phyloP scores from a whole-genome alignment of 2,329 filamentous ascomycete species.

The Lasiodiplodia gonubiensis region DNA sequence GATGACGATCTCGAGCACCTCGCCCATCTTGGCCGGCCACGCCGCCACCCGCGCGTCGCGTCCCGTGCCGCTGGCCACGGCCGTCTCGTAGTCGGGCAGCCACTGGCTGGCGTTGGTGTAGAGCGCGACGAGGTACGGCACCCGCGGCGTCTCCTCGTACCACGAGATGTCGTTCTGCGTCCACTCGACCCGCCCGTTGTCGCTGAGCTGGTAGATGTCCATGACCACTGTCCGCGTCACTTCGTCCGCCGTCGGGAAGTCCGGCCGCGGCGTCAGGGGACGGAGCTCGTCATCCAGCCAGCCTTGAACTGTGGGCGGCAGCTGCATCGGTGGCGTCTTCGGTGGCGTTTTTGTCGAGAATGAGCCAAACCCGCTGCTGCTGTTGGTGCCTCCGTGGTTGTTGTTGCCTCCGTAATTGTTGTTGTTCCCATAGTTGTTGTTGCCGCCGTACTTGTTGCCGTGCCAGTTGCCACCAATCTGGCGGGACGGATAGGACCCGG shows the following conservation, averaged over 20 bases:
- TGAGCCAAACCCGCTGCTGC: background rate
- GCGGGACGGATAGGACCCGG: background rate
- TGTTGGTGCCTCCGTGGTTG: background rate
- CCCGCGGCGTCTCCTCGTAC: slow-evolving; percentile 29
- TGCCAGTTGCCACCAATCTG: background rate
- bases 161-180: slow-evolving; percentile 33
- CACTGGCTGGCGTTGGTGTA: slow-evolving; percentile 54
- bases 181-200: slow-evolving; percentile 34
- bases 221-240: slow-evolving; percentile 45
- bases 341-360: slow-evolving; percentile 32
- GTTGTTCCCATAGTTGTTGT: background rate
- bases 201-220: slow-evolving; percentile 36
- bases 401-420: background rate
- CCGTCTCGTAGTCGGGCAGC: slow-evolving; percentile 60
- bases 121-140: slow-evolving; percentile 60
- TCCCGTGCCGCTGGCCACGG: slow-evolving; percentile 54
- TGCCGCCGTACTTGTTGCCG: background rate
- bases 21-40: slow-evolving; percentile 62
- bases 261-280: slow-evolving; percentile 38
- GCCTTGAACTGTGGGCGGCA: slow-evolving; percentile 42
- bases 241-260: slow-evolving; percentile 42
- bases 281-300: slow-evolving; percentile 49
- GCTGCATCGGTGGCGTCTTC: slow-evolving; percentile 35
- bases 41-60: slow-evolving; percentile 59
- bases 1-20: slow-evolving; percentile 62